Base-by-base conservation (phyloP, 2,329 filamentous ascomycete species). In the Aspergillus quadrilineatus region DNA sequence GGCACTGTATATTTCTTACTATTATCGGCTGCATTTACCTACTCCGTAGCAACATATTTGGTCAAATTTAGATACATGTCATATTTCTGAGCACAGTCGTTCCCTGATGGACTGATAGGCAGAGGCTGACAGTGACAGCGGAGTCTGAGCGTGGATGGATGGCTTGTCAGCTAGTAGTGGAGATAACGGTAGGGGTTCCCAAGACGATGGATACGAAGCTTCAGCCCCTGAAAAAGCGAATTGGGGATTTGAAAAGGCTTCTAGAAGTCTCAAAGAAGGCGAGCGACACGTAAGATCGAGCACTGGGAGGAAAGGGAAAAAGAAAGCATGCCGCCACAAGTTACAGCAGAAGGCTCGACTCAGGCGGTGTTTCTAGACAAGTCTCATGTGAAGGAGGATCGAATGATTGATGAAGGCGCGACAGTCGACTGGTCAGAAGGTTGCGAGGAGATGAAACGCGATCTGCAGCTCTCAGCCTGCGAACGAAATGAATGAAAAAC, bases 401-500 rank as follows among this genome's bases (percentile, higher is more conserved):
- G 22, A 22, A 22, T 22, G 22, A 22, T 22, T 6, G 36, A 39
- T 15, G 30, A 39, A n/a, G 26, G 47, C 36, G 9, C n/a, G 34
- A 53, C 32, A 22, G 22, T 22, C 30, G 50, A 46, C 50, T 30
- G 43, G 42, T 53, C 50, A 46, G 37, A 45, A n/a, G 28, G 28
- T 14, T 7, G 26, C 43, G 43, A 26, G 30, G 28, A 28, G 50
- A 53, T 53, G 50, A 53, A 53, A 53, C 50, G 43, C 50, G 50
- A 53, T 53, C 50, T 56, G 55, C 44, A 48, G 42, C 28, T 57
- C 55, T 42, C 50, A 56, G 39, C 22, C 47, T 49, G 56, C 14
- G 10, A 37, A 29, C 9, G 45, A 37, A 41, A 36, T 45, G 41
- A 50, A 47, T n/a, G 53, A 63, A 63, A 61, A 70, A 69, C 69